Conservation (phyloP, 306 rosid species). For the Comarum palustre region DNA sequence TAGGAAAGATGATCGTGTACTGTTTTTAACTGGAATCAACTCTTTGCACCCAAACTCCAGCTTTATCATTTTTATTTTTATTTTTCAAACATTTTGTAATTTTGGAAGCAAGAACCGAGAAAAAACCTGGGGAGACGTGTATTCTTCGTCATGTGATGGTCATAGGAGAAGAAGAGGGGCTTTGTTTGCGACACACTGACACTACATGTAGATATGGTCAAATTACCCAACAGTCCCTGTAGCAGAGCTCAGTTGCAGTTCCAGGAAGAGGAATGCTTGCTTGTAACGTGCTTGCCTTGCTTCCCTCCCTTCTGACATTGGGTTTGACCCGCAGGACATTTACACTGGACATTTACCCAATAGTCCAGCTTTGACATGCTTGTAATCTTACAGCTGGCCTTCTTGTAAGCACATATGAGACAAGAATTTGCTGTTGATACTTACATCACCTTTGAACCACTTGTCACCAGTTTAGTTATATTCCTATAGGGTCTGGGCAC, state of each 20-base stretch:
- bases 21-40: slow-evolving; percentile 12
- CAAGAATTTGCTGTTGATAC: background rate
- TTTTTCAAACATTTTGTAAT: background rate
- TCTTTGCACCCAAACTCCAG: slow-evolving; percentile 3
- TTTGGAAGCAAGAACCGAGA: background rate
- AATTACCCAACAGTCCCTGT: background rate
- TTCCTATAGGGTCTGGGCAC: background rate
- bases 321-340: background rate
- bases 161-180: background rate
- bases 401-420: background rate
- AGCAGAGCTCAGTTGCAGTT: background rate
- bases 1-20: background rate
- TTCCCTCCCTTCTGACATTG: background rate
- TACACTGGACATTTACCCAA: no score
- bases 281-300: background rate
- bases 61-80: no score
- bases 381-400: background rate
- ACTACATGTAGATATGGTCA: background rate
- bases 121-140: background rate
- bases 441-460: background rate
- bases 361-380: no score
- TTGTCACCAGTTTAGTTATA: background rate
- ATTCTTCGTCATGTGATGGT: slow-evolving; percentile 1
- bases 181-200: background rate
- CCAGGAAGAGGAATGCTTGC: background rate